Conservation (phyloP, 305 asterid species). For the Fraxinus sp. region DNA sequence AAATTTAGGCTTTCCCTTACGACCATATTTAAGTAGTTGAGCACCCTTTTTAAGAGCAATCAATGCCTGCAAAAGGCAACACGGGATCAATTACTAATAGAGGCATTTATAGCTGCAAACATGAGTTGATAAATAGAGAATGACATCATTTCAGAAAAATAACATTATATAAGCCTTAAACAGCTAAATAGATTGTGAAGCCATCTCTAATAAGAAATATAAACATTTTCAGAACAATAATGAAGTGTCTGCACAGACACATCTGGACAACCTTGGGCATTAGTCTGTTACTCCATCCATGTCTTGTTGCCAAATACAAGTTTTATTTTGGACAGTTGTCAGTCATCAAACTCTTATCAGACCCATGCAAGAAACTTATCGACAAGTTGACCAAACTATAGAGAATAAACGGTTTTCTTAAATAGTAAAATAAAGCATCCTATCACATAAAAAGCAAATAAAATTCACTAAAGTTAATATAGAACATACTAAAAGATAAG, state of each 20-base stretch:
- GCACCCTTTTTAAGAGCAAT: constrained; percentile 90
- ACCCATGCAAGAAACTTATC: constrained; percentile 5
- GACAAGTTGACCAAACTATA: not conserved
- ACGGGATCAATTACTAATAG: constrained; percentile 18
- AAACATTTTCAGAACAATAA: constrained; percentile 1
- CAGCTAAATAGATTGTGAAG: constrained; percentile 10
- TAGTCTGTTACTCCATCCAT: constrained; percentile 20
- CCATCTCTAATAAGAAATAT: constrained; percentile 5
- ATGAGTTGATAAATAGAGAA: not conserved
- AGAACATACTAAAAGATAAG: not conserved
- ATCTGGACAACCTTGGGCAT: not conserved
- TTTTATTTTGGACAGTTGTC: not conserved
- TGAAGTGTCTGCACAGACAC: constrained; percentile 1
- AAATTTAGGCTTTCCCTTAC: constrained; percentile 89
- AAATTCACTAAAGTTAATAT: not conserved
- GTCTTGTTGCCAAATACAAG: constrained; percentile 1
- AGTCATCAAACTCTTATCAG: not conserved
- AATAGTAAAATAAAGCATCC: not conserved
- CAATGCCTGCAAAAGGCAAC: constrained; percentile 59
- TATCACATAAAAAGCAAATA: not conserved
- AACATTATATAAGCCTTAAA: not conserved
- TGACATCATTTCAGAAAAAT: not conserved
- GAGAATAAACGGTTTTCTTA: not conserved
- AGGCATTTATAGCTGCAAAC: constrained; percentile 5
- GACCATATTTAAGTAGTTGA: constrained; percentile 91